Base-by-base conservation (phyloP, 208 protist genomes). In the Trypanosoma conorhini region DNA sequence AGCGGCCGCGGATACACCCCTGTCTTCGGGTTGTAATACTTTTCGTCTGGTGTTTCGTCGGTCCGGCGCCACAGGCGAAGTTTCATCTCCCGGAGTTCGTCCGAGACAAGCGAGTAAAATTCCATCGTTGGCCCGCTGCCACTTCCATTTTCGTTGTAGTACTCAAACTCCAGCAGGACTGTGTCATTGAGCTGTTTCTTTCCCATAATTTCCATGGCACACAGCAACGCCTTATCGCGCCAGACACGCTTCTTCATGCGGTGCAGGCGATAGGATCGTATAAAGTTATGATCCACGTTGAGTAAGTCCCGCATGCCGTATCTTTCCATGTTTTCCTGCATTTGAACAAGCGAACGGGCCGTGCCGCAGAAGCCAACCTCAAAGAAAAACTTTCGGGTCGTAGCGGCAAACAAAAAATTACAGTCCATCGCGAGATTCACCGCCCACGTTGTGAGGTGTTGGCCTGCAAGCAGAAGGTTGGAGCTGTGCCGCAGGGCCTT, bases 91-190 rank as follows among this genome's bases (percentile, higher is more conserved):
- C 82, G 85, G 62, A 97, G 74, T 21, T 72, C 70, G 57, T 86
- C 64, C 10, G 87, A 85, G 0, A 97, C 86, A 33, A 96, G 83
- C 21, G 86, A 85, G 82, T 94, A 98, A 68, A 97, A 97, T 79
- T 98, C 89, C 17, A 82, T 83, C 35, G 94, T 97, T 19, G 94
- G 94, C 9, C 94, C 94, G 26, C 85, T 71, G 26, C 94, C 94
- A 67, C 86, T 96, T 44, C 94, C 94, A 28, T 82, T 83, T 68
- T 98, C 94, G 62, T 86, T 79, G 72, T 91, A 94, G 72, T 94
- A 98, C 77, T 96, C 83, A 72, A 96, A 97, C 62, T 96, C 91
- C 64, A 94, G 80, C 22, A 87, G 60, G 4, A 79, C 74, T 13
- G 66, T 67, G 35, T 80, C 84, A 30, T 81, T 79, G 35, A 62